Evolutionary conservation across 345 rosid genomes (phyloP).

Genomic region (Citrus reticulata): DNA sequence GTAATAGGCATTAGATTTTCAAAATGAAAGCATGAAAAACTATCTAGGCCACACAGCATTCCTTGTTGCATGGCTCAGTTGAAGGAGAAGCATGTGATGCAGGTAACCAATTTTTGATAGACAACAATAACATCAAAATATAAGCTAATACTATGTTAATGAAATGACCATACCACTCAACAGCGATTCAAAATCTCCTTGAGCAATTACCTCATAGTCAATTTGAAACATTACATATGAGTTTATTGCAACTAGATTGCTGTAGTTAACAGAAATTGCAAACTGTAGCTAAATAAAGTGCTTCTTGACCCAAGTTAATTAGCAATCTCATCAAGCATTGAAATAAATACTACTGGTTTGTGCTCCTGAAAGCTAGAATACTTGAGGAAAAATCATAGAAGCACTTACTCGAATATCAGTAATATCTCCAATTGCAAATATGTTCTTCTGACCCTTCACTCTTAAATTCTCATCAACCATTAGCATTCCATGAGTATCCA

Average conservation of each 20-base stretch:
- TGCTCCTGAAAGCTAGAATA: background rate
- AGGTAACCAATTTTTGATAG: background rate
- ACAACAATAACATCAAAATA: background rate
- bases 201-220: background rate
- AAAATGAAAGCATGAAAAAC: background rate
- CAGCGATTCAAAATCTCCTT: background rate
- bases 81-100: background rate
- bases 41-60: background rate
- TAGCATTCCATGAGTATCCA: conserved; percentile 65
- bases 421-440: conserved; percentile 78
- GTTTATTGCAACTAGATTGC: background rate
- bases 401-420: conserved; percentile 62
- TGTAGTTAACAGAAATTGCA: no score
- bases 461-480: conserved; percentile 70
- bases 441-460: conserved; percentile 44
- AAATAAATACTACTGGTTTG: background rate
- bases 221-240: background rate
- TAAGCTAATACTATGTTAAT: background rate
- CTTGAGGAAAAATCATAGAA: background rate
- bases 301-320: background rate
- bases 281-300: background rate
- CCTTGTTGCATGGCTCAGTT: no score
- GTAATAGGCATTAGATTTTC: background rate
- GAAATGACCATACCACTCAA: background rate
- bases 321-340: background rate